Base-by-base conservation (phyloP, 768 basidiomycete genomes). In the Terana coerulea region DNA sequence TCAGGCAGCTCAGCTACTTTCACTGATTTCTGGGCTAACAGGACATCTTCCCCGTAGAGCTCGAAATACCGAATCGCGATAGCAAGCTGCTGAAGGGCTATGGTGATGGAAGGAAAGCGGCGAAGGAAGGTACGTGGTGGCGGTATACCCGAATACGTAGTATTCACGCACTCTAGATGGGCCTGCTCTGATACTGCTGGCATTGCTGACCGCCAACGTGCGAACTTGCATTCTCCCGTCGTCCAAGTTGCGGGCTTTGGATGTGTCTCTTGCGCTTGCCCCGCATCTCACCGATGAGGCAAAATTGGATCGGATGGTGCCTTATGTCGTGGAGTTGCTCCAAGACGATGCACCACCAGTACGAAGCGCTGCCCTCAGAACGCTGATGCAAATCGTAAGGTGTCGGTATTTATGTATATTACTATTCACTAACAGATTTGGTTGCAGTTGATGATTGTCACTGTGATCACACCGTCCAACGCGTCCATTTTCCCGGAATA, bases 281-380 rank as follows among this genome's bases (percentile, higher is more conserved):
- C 77, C 80, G 10, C 87, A 88, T 59, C 73, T 98, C 30, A 91
- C 91, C 0, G 97, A 98, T 61, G 97, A 98, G 67, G 92, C 94
- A 3, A 95, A 95, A 64, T 71, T 98, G 46, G 97, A 99, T 64
- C 81, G 95, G 1, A 82, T 97, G 73, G 76, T 95, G 2, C 97
- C 97, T 0, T 98, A 94, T 58, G 79, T 95, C 24, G 85, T 98
- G 1, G 91, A 94, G 33, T 73, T 98, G 4, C 67, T 97, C 17
- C 84, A 88, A 53, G 95, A 99, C 60, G 94, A 95, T 17, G 78
- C 81, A 1, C 82, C 92, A 0, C 68, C 81, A 7, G 95, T 99
- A 2, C 81, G 95, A n/a, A 77, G 82, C 0, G 84, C 85, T 0
- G 86, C 90, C 1, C 59, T 94, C 47, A 75, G 88, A 52, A 88